These are phyloP conservation scores for Bryoerythrophyllum caledonicum DNA, from an alignment of 225 moss, liverwort and hornwort species.

Conservation along the genomic window DNA sequence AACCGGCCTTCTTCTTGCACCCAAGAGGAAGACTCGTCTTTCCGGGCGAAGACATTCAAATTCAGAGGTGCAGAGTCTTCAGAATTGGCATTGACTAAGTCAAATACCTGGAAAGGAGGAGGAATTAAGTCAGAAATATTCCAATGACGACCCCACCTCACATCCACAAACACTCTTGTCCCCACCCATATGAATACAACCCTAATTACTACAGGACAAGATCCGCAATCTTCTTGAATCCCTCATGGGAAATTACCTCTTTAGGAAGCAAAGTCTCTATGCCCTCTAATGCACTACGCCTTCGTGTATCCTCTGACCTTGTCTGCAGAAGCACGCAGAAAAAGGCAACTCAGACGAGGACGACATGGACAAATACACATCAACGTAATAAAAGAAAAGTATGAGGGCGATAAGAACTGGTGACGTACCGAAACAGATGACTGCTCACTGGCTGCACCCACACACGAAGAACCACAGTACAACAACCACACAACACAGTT, in stretches of 20 bases:
- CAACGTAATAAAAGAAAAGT: not conserved
- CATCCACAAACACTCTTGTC: not conserved
- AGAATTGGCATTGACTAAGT: conserved; percentile 22
- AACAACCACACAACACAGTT: conserved; percentile 5
- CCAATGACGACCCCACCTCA: not conserved
- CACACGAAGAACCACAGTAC: conserved; percentile 10
- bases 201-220: not conserved
- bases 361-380: not conserved
- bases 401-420: not conserved
- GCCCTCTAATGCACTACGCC: conserved; percentile 55
- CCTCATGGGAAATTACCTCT: conserved; percentile 28
- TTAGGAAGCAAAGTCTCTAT: conserved; percentile 39
- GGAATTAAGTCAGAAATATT: not conserved
- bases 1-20: conserved; percentile 39
- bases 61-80: conserved; percentile 25
- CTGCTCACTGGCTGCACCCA: conserved; percentile 30
- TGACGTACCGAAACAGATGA: conserved; percentile 30
- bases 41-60: conserved; percentile 21
- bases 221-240: not conserved
- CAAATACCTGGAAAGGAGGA: conserved; percentile 29
- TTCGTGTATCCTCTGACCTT: conserved; percentile 32
- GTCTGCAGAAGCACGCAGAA: conserved; percentile 30
- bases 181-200: not conserved
- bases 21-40: conserved; percentile 39
- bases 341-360: conserved; percentile 1